Percentiles rank a stretch among this genome's conserved stretches.
phyloP scores from a whole-genome alignment of 371 early-diverging fungal genomes.

The Mycotypha africana region DNA sequence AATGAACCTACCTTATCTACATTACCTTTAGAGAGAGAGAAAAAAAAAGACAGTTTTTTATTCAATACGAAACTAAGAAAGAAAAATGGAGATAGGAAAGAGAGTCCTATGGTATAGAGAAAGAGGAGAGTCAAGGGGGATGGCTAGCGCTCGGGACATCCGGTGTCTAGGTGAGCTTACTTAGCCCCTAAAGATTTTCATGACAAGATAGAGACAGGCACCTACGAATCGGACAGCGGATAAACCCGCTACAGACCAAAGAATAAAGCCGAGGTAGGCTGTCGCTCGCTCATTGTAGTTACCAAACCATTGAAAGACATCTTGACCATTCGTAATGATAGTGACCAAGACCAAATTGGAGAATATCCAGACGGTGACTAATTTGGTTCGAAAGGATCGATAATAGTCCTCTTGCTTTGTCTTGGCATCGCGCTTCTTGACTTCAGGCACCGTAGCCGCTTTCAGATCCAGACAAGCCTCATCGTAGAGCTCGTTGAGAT shows the following conservation, averaged over 20 bases:
- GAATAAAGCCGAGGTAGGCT: slow-evolving; percentile 77
- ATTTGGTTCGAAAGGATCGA: slow-evolving; percentile 75
- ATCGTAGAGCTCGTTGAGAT: slow-evolving; percentile 76
- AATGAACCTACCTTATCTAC: no score
- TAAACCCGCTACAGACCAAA: slow-evolving; percentile 85
- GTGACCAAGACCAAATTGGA: slow-evolving; percentile 74
- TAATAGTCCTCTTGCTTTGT: slow-evolving; percentile 86
- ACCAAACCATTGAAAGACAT: slow-evolving; percentile 27
- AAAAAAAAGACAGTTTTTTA: no score
- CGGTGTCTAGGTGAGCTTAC: no score
- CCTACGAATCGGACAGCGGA: slow-evolving; percentile 81
- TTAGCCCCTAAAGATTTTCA: slow-evolving; percentile 43
- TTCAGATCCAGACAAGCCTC: slow-evolving; percentile 57
- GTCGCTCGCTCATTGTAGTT: slow-evolving; percentile 42
- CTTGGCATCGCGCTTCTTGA: slow-evolving; percentile 62
- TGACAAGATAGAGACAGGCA: slow-evolving; percentile 65
- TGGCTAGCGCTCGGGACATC: no score
- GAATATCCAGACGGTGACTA: slow-evolving; percentile 75
- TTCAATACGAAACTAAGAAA: no score
- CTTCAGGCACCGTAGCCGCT: slow-evolving; percentile 29
- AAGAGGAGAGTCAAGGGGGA: no score
- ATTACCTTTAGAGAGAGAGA: no score
- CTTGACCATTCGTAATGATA: slow-evolving; percentile 37
- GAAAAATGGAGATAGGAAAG: no score
- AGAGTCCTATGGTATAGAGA: no score